Percentiles rank a stretch among this genome's conserved stretches.
phyloP scores from a whole-genome alignment of 371 early-diverging fungal species.

The Coemansia sp. region DNA sequence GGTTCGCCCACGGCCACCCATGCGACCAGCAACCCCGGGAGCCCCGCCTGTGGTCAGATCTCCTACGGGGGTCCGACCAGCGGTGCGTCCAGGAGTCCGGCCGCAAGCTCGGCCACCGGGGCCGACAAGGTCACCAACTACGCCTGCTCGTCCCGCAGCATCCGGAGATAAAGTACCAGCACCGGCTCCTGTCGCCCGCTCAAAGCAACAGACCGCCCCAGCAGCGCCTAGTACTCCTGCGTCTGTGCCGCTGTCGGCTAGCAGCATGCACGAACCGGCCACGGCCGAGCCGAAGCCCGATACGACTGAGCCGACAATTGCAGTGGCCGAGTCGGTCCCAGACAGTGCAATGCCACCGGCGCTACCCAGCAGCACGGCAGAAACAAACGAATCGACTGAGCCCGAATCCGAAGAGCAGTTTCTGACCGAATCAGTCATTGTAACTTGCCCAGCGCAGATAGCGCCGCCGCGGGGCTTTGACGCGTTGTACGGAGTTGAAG shows the following conservation, averaged over 20 bases:
- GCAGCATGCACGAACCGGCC: neutral
- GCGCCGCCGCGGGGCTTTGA: conserved; percentile 32
- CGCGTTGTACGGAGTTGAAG: conserved; percentile 27
- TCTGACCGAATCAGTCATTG: conserved; percentile 35
- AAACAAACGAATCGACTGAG: neutral
- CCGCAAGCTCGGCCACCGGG: conserved; percentile 8
- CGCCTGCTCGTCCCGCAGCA: conserved; percentile 6
- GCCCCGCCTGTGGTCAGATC: conserved; percentile 5
- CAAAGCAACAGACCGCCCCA: neutral
- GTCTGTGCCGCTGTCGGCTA: neutral
- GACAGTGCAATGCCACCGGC: neutral
- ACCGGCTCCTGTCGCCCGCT: conserved; percentile 6
- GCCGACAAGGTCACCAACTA: conserved; percentile 1
- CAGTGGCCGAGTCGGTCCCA: too few species aligned
- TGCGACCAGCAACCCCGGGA: conserved; percentile 17
- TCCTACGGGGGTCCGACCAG: conserved; percentile 20
- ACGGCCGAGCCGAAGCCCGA: conserved; percentile 5
- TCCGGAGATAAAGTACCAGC: neutral
- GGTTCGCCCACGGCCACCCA: conserved; percentile 9
- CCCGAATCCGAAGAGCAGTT: conserved; percentile 15
- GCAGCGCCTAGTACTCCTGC: neutral
- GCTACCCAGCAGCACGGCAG: neutral
- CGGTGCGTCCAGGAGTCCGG: conserved; percentile 21
- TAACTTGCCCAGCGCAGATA: conserved; percentile 24
- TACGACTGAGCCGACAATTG: neutral